These are phyloP conservation scores for Phialophora tarda DNA, from an alignment of 2,329 filamentous ascomycete species.

Conservation along the genomic window DNA sequence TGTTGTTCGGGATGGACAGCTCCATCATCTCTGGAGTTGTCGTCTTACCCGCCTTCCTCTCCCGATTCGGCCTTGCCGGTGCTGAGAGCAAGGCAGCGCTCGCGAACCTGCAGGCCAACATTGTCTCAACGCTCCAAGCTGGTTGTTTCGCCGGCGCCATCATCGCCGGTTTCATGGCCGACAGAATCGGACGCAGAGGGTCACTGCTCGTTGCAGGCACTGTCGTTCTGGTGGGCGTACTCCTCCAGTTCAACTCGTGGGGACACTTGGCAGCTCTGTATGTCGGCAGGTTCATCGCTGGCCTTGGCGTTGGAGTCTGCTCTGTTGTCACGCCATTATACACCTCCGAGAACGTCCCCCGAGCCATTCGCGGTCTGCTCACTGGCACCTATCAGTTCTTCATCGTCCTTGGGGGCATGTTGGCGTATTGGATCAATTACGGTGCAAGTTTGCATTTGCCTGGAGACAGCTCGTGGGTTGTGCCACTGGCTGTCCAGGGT, in stretches of 20 bases:
- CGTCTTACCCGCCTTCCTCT: conserved; percentile 22
- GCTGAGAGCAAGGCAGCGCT: conserved; percentile 46
- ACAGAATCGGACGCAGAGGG: conserved; percentile 60
- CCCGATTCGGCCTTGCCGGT: conserved; percentile 20
- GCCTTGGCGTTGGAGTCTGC: conserved; percentile 45
- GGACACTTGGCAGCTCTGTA: conserved; percentile 49
- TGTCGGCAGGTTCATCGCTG: conserved; percentile 45
- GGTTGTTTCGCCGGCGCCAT: conserved; percentile 71
- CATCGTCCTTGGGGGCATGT: conserved; percentile 45
- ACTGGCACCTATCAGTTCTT: conserved; percentile 45
- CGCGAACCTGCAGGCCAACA: conserved; percentile 67
- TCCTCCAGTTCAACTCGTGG: conserved; percentile 50
- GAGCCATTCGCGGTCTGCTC: conserved; percentile 45
- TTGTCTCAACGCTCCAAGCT: conserved; percentile 72
- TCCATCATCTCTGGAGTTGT: conserved; percentile 68
- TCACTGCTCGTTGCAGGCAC: conserved; percentile 60
- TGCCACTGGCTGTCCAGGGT: conserved; percentile 69
- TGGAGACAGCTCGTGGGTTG: conserved; percentile 60
- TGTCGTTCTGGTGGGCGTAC: conserved; percentile 55
- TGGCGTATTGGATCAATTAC: conserved; percentile 48
- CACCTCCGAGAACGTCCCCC: conserved; percentile 44
- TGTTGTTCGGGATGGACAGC: conserved; percentile 70
- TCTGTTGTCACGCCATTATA: conserved; percentile 46
- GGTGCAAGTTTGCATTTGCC: conserved; percentile 44
- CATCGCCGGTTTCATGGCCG: conserved; percentile 49